Evolutionary conservation across 305 asterid genomes (phyloP), one percentile per base, ranked within the genome.

Genomic region (Plantago coronopus): DNA sequence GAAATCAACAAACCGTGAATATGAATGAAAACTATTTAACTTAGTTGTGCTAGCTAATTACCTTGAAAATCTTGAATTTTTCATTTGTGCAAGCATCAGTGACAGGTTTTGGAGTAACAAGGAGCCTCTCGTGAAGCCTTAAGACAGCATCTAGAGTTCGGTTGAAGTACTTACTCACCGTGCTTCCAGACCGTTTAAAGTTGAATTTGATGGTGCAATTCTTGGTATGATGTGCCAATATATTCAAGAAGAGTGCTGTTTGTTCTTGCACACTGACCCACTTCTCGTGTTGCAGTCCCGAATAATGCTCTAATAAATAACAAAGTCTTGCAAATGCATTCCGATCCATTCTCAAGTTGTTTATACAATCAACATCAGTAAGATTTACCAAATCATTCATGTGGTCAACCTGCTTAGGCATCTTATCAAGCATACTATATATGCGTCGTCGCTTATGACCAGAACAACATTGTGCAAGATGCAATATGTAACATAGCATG

Each of bases 311-410:
- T 17, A 53, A 13, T 11, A 23, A 10, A 17, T 25, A 53, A 23
- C 42, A 22, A 53, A 23, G 17, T 17, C 8, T 7, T 53, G 37
- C 34, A 23, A 53, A 53, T 11, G 58, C n/a, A 23, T 14, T 53
- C 10, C 37, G 16, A 23, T 53, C n/a, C n/a, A n/a, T 53, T 15
- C 40, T 17, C 17, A 53, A 53, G 17, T 53, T 53, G 17, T 25
- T 15, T 19, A 53, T 53, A 27, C 58, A 53, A 22, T 53, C 58
- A 53, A 11, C 58, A 23, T 53, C 40, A 13, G 18, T 53, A 22
- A 25, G 38, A 13, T 10, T 15, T 27, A 53, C 58, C 17, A 53
- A 16, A 7, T 53, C 38, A 10, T 53, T 53, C 38, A 53, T 22
- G 17, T 53, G 38, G 8, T 51, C 37, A 12, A 10, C 7, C n/a